phyloP scores from a whole-genome alignment of 495 filamentous ascomycete genomes.

The Sporormia fimetaria region DNA sequence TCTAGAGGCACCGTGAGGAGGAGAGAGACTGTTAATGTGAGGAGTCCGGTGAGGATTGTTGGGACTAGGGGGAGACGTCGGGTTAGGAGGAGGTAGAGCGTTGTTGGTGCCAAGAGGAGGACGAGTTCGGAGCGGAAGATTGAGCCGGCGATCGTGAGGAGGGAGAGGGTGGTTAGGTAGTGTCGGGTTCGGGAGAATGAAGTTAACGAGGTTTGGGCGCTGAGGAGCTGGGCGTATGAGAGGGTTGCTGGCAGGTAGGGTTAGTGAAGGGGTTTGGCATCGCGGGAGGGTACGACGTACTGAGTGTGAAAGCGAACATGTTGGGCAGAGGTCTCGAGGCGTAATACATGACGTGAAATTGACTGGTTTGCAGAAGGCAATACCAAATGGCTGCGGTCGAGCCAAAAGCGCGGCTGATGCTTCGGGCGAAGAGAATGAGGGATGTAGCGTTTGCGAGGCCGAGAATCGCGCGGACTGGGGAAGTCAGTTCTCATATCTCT shows the following conservation, averaged over 20 bases:
- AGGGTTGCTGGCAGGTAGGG: conserved; percentile 49
- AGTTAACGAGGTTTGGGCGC: conserved; percentile 34
- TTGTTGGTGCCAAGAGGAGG: conserved; percentile 55
- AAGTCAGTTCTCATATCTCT: neutral
- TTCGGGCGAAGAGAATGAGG: conserved; percentile 51
- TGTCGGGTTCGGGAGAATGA: conserved; percentile 22
- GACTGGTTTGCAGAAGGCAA: conserved; percentile 64
- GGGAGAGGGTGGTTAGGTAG: conserved; percentile 46
- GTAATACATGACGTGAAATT: conserved; percentile 93
- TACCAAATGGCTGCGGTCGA: conserved; percentile 67
- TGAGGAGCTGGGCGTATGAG: conserved; percentile 61
- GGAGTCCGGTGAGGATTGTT: conserved; percentile 59
- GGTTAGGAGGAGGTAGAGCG: conserved; percentile 45
- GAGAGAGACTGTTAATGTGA: conserved; percentile 52
- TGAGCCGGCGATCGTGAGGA: conserved; percentile 71
- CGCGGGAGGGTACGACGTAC: conserved; percentile 34
- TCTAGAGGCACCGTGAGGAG: conserved; percentile 60
- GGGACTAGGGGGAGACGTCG: conserved; percentile 40
- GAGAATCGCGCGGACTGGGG: conserved; percentile 61
- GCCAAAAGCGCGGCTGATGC: conserved; percentile 59
- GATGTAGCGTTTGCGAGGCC: conserved; percentile 66
- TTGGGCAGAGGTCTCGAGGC: conserved; percentile 88
- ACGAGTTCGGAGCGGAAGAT: conserved; percentile 87
- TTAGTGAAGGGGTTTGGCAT: neutral
- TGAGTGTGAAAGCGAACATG: conserved; percentile 86